A percentile compares a stretch with the other conserved stretches of the same genome.
phyloP scores from a whole-genome alignment of 1,284 basidiomycete genomes.

The Melampsora americana region DNA sequence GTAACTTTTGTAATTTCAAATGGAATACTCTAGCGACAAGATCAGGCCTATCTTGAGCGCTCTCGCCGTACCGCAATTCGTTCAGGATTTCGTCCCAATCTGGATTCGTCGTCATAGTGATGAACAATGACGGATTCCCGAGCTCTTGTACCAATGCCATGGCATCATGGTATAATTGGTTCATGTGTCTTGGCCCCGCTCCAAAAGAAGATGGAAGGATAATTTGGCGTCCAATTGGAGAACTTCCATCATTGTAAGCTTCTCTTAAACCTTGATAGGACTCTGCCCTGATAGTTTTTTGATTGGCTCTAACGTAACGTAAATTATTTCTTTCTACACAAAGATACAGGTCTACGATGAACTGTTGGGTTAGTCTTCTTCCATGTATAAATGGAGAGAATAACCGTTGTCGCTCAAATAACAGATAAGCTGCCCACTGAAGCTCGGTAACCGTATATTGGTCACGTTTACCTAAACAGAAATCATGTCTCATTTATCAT shows the following conservation, averaged over 20 bases:
- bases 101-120: slow-evolving; percentile 57
- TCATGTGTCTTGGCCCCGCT: slow-evolving; percentile 53
- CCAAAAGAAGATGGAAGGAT: slow-evolving; percentile 55
- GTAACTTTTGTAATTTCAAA: not conserved
- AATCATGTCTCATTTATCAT: no score
- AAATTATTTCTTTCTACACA: not conserved
- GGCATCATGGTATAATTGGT: slow-evolving; percentile 55
- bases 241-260: slow-evolving; percentile 1
- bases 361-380: not conserved
- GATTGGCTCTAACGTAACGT: not conserved
- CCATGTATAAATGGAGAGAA: not conserved
- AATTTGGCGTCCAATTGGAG: slow-evolving; percentile 46
- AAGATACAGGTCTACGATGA: not conserved
- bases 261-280: not conserved
- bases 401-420: not conserved
- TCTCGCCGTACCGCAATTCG: not conserved
- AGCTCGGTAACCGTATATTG: not conserved
- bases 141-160: slow-evolving; percentile 53
- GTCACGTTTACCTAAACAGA: not conserved
- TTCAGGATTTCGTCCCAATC: slow-evolving; percentile 55
- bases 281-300: not conserved
- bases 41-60: not conserved
- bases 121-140: slow-evolving; percentile 55
- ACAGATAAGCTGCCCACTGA: slow-evolving; percentile 1
- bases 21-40: not conserved